Conservation (phyloP, 768 basidiomycete genomes). For the Pleurotus cornucopiae region DNA sequence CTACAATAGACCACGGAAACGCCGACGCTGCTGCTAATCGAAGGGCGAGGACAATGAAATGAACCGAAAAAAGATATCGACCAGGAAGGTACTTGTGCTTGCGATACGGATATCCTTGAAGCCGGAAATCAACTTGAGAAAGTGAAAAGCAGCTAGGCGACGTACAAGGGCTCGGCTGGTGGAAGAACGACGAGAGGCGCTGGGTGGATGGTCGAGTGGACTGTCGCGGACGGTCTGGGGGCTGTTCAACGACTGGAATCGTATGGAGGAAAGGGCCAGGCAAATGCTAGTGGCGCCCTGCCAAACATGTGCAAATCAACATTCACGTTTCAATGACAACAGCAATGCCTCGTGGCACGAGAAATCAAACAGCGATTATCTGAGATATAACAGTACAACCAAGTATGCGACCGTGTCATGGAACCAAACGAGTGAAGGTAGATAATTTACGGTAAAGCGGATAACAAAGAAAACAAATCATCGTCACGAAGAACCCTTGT, state of each 20-base stretch:
- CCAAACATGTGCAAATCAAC: conserved; percentile 33
- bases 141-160: not conserved
- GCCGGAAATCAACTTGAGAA: not conserved
- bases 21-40: not conserved
- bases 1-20: conserved; percentile 6
- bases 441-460: conserved; percentile 1
- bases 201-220: conserved; percentile 24
- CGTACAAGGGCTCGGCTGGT: conserved; percentile 9
- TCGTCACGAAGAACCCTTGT: not conserved
- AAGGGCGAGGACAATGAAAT: not conserved
- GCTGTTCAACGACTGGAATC: conserved; percentile 36
- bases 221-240: conserved; percentile 37
- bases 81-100: conserved; percentile 1
- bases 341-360: conserved; percentile 11
- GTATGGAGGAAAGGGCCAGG: conserved; percentile 30
- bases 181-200: conserved; percentile 12
- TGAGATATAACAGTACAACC: conserved; percentile 1
- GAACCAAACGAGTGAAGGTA: not conserved
- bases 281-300: conserved; percentile 21
- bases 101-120: conserved; percentile 1
- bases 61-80: not conserved
- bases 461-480: not conserved
- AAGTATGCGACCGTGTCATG: not conserved
- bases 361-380: conserved; percentile 3
- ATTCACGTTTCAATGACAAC: conserved; percentile 15